Evolutionary conservation across 495 filamentous ascomycete species (phyloP).

Genomic region (Neurospora tetraspora): DNA sequence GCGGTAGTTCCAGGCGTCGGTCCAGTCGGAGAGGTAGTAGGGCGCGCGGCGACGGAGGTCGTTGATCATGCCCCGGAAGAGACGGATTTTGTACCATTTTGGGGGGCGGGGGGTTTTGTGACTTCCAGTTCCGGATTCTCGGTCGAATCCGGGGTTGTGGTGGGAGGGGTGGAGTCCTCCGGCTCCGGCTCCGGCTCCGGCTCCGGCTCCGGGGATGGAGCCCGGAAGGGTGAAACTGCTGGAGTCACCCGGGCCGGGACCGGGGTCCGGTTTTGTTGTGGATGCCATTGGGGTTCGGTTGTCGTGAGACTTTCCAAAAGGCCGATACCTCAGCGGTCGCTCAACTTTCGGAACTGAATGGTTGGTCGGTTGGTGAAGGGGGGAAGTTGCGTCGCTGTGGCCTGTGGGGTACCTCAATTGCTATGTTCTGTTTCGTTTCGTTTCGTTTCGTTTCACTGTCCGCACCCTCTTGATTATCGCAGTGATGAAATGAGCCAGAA

Average conservation of each 20-base stretch:
- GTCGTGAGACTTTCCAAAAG: not conserved
- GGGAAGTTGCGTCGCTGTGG: not conserved
- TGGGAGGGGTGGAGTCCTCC: conserved; percentile 7
- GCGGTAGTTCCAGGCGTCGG: conserved; percentile 77
- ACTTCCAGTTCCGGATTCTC: not conserved
- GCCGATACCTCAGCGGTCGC: not conserved
- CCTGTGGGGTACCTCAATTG: not conserved
- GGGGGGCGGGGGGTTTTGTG: not conserved
- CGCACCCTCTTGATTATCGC: not conserved
- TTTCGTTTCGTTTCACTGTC: not conserved
- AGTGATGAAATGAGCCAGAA: not conserved
- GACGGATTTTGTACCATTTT: conserved; percentile 51
- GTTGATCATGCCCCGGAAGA: conserved; percentile 60
- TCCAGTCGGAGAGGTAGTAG: conserved; percentile 70
- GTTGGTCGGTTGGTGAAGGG: not conserved
- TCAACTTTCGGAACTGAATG: not conserved
- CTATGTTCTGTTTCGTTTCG: not conserved
- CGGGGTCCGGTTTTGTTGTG: not conserved
- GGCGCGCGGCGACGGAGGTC: conserved; percentile 64
- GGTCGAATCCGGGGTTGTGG: conserved; percentile 10
- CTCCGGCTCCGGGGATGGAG: not conserved
- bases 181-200: conserved; percentile 9
- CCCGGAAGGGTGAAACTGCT: not conserved
- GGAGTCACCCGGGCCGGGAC: conserved; percentile 4
- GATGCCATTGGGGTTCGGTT: not conserved